Evolutionary conservation across 495 filamentous ascomycete genomes (phyloP).

Genomic region (Penicillium desertorum): DNA sequence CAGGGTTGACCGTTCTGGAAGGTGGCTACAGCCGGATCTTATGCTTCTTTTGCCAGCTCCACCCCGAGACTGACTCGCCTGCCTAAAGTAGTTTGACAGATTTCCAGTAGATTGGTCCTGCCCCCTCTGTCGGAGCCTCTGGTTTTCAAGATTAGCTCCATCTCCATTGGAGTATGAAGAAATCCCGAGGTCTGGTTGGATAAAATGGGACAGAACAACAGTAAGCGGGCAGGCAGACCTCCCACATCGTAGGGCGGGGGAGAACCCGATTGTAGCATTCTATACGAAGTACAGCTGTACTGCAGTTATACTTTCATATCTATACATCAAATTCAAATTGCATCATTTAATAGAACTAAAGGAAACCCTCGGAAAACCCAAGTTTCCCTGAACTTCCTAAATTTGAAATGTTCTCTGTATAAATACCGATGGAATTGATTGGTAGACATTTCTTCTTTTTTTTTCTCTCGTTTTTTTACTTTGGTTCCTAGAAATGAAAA

Average conservation of each 20-base stretch:
- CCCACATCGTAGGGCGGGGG: not conserved
- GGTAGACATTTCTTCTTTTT: not conserved
- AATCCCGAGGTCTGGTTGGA: slow-evolving; percentile 1
- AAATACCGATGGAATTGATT: not conserved
- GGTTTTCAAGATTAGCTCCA: slow-evolving; percentile 10
- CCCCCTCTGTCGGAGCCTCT: slow-evolving; percentile 21
- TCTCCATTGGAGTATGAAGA: slow-evolving; percentile 12
- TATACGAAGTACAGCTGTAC: not conserved
- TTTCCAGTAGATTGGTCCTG: slow-evolving; percentile 16
- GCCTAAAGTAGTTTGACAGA: slow-evolving; percentile 29
- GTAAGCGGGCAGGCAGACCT: slow-evolving; percentile 6
- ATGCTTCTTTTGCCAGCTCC: slow-evolving; percentile 26
- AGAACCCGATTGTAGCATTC: not conserved
- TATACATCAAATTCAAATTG: not conserved
- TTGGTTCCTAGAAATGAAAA: not conserved
- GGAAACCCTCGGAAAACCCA: not conserved
- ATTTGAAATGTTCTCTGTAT: not conserved
- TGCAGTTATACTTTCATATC: not conserved
- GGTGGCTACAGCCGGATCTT: slow-evolving; percentile 30
- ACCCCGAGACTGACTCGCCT: slow-evolving; percentile 25
- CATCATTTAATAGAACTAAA: not conserved
- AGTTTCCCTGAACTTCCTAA: not conserved
- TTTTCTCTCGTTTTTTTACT: not conserved
- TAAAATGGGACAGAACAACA: not conserved
- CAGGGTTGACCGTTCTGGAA: slow-evolving; percentile 31